A percentile compares a stretch with the other conserved stretches of the same genome.
These are phyloP conservation scores for Fraxinus americana DNA, from an alignment of 257 asterid species.

Conservation along the genomic window DNA sequence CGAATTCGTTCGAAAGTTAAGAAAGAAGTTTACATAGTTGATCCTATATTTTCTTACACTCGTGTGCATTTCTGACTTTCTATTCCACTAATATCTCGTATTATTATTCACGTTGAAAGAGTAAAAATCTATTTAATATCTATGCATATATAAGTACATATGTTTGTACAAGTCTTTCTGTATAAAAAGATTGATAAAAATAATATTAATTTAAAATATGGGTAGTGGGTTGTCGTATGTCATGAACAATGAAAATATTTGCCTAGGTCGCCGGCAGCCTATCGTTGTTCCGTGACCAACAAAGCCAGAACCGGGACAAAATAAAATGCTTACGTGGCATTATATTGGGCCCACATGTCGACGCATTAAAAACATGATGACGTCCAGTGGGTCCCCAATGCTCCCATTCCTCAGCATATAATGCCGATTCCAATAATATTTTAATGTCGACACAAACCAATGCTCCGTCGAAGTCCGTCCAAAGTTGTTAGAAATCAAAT, in stretches of 20 bases:
- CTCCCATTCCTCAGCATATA: slow-evolving; percentile 6
- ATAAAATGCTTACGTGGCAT: slow-evolving; percentile 32
- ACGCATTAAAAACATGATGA: not conserved
- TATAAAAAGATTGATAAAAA: no score
- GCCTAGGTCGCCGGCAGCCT: slow-evolving; percentile 28
- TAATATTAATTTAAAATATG: no score
- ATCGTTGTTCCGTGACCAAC: slow-evolving; percentile 43
- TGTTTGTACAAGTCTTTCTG: no score
- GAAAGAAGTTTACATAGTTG: no score
- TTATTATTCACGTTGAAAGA: no score
- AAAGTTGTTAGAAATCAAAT: slow-evolving; percentile 5
- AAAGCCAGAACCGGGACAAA: slow-evolving; percentile 22
- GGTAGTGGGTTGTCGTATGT: not conserved
- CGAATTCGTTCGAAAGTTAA: no score
- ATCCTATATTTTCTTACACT: no score
- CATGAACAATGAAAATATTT: slow-evolving; percentile 2
- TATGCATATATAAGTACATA: no score
- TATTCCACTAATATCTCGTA: no score
- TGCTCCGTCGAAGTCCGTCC: slow-evolving; percentile 14
- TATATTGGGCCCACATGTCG: slow-evolving; percentile 31
- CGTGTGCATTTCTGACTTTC: no score
- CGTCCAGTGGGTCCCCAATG: slow-evolving; percentile 37
- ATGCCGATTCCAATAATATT: slow-evolving; percentile 18
- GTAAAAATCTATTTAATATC: no score
- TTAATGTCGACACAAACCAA: slow-evolving; percentile 11